Evolutionary conservation across 116 monocot species (phyloP).

Genomic region (Posidonia oceanica): DNA sequence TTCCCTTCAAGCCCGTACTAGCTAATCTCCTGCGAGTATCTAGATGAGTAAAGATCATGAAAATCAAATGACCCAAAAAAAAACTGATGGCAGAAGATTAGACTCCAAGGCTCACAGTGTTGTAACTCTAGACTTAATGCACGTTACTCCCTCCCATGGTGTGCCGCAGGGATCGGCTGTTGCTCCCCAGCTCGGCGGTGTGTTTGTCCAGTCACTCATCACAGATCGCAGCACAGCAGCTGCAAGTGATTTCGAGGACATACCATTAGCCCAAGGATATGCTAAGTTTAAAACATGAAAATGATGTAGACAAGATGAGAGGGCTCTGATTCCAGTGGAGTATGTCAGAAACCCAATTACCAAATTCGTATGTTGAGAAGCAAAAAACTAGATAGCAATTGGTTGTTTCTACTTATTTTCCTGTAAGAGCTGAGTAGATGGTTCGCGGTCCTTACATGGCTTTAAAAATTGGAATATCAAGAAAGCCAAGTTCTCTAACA

Average conservation of each 20-base stretch:
- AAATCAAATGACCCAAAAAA: background rate
- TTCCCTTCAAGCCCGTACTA: conserved; percentile 50
- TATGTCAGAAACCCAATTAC: too few species aligned
- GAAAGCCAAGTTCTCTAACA: too few species aligned
- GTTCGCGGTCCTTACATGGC: too few species aligned
- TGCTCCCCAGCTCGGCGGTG: conserved; percentile 51
- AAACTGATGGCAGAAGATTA: background rate
- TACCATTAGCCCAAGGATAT: background rate
- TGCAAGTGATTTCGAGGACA: conserved; percentile 8
- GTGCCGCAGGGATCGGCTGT: conserved; percentile 46
- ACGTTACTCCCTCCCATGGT: conserved; percentile 33
- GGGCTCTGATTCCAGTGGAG: too few species aligned
- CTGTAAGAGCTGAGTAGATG: too few species aligned
- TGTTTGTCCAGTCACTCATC: conserved; percentile 43
- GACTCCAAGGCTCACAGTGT: conserved; percentile 12
- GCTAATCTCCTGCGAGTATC: conserved; percentile 39
- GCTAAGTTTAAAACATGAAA: too few species aligned
- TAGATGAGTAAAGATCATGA: background rate
- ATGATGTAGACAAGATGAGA: too few species aligned
- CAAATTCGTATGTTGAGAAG: too few species aligned
- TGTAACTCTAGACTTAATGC: conserved; percentile 29
- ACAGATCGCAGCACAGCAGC: conserved; percentile 41
- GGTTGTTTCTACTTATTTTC: too few species aligned
- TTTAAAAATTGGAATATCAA: too few species aligned
- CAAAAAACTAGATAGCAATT: too few species aligned